Evolutionary conservation across 1,139 yeast genomes (phyloP).

Genomic region (Suhomyces atakaporum): DNA sequence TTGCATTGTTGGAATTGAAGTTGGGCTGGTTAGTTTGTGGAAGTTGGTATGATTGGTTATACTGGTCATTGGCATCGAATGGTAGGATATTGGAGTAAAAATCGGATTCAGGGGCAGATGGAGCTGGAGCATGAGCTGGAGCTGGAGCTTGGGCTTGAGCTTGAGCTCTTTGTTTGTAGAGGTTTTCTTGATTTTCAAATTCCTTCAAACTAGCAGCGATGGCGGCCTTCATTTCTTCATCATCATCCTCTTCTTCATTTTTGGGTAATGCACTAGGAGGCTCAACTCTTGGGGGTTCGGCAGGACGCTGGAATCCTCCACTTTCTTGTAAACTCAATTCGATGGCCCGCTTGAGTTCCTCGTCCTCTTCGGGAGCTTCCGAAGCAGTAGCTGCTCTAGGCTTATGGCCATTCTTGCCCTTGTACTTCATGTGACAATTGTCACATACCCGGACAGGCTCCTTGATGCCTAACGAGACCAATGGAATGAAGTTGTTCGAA

Average conservation of each 20-base stretch:
- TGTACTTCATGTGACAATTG: slow-evolving; percentile 69
- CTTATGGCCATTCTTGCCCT: slow-evolving; percentile 23
- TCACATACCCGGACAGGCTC: slow-evolving; percentile 95
- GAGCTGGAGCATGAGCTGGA: slow-evolving; percentile 14
- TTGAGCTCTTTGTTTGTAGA: slow-evolving; percentile 14
- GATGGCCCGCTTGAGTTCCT: slow-evolving; percentile 74
- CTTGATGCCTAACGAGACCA: slow-evolving; percentile 83
- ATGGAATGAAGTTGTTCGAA: slow-evolving; percentile 66
- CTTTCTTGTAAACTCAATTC: slow-evolving; percentile 72
- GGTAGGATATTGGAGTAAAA: slow-evolving; percentile 33
- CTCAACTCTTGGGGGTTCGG: slow-evolving; percentile 14
- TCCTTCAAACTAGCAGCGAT: slow-evolving; percentile 90
- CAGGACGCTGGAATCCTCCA: slow-evolving; percentile 24
- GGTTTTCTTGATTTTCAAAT: slow-evolving; percentile 48
- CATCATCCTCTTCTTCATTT: slow-evolving; percentile 52
- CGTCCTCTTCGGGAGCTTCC: slow-evolving; percentile 57
- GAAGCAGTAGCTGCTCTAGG: slow-evolving; percentile 3
- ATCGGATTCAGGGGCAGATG: slow-evolving; percentile 25
- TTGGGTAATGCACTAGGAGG: no score
- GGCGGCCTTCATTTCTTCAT: slow-evolving; percentile 90
- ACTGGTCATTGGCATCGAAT: slow-evolving; percentile 10
- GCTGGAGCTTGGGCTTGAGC: slow-evolving; percentile 16
- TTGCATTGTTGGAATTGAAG: background rate
- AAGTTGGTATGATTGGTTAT: slow-evolving; percentile 5
- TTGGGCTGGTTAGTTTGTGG: slow-evolving; percentile 6